These are phyloP conservation scores for Tuber microsphaerosporum DNA, from an alignment of 495 filamentous ascomycete species.

Conservation along the genomic window DNA sequence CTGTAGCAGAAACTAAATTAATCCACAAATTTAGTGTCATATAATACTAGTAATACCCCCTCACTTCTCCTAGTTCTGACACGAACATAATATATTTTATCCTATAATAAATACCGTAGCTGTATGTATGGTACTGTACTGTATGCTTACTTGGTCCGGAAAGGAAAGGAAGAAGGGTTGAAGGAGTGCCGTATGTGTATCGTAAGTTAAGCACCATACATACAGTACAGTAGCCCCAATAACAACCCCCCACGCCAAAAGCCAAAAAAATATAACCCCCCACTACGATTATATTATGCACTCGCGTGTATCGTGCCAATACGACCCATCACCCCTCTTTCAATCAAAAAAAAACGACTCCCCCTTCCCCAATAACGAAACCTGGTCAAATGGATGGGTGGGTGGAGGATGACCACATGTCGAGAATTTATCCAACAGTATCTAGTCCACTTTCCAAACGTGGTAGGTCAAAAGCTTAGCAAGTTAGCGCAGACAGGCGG, in stretches of 20 bases:
- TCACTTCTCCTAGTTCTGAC: no score
- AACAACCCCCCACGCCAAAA: not conserved
- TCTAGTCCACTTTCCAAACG: not conserved
- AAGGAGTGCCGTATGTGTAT: no score
- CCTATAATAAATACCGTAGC: no score
- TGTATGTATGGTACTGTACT: no score
- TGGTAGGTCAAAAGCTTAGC: not conserved
- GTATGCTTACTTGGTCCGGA: no score
- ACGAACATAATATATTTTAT: no score
- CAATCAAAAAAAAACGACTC: no score
- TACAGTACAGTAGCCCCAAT: not conserved
- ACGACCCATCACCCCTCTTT: not conserved
- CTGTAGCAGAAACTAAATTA: no score
- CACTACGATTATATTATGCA: not conserved
- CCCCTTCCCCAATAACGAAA: not conserved
- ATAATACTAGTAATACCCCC: no score
- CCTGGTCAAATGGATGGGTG: not conserved
- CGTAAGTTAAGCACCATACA: no score
- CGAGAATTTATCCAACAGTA: not conserved
- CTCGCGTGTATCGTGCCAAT: not conserved
- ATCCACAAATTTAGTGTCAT: no score
- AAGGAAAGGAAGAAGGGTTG: no score
- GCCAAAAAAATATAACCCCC: not conserved
- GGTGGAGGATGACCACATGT: not conserved
- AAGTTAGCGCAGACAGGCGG: not conserved